phyloP scores from a whole-genome alignment of 768 basidiomycete species.

The Mycena latifolia region DNA sequence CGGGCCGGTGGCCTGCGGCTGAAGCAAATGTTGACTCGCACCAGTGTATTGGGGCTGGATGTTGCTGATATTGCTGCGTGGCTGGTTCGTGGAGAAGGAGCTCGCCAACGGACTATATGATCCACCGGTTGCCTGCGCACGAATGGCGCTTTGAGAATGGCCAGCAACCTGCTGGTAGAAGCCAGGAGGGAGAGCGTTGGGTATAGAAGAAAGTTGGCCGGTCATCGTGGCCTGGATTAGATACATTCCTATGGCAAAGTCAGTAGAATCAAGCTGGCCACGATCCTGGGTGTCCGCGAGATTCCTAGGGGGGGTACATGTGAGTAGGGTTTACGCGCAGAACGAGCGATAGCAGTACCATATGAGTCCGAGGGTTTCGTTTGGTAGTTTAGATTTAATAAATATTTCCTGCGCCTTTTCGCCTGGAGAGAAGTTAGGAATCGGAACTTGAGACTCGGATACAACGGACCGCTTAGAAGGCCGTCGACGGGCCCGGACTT shows the following conservation, averaged over 20 bases:
- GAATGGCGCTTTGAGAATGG: conserved; percentile 48
- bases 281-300: conserved; percentile 96
- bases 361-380: conserved; percentile 91
- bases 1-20: conserved; percentile 57
- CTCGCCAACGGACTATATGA: conserved; percentile 69
- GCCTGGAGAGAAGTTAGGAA: conserved; percentile 55
- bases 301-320: conserved; percentile 64
- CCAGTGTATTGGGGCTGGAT: conserved; percentile 78
- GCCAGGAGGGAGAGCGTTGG: conserved; percentile 81
- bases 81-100: conserved; percentile 52
- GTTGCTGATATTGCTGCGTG: conserved; percentile 51
- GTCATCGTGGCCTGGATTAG: conserved; percentile 96
- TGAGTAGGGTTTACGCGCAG: conserved; percentile 17
- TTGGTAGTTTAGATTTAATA: conserved; percentile 88
- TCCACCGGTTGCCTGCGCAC: conserved; percentile 71
- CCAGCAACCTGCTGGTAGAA: conserved; percentile 87
- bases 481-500: conserved; percentile 80
- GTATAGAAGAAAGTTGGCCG: conserved; percentile 77
- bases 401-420: conserved; percentile 93
- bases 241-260: conserved; percentile 97
- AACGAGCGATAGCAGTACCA: conserved; percentile 67
- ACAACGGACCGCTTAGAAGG: conserved; percentile 75
- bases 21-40: conserved; percentile 61
- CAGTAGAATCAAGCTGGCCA: conserved; percentile 87
- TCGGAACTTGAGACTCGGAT: not conserved